Base-by-base conservation (phyloP, 345 rosid species). In the Pseudoturritis turrita region DNA sequence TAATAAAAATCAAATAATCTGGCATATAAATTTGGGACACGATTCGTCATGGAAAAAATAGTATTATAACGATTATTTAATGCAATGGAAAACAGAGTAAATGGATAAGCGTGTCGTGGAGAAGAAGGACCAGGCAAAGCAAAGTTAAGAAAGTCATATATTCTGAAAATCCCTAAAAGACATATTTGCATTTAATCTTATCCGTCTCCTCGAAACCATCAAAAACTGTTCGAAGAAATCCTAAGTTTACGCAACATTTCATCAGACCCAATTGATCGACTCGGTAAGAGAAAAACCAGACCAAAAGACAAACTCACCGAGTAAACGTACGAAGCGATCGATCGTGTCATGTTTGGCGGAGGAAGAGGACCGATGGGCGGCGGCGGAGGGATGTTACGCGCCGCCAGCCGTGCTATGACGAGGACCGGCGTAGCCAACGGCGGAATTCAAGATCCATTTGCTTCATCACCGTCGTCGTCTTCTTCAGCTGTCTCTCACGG, bases 371-470 rank as follows among this genome's bases (percentile, higher is more conserved):
- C 79, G 37, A 70, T 76, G 75, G 75, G 79, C 7, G 75, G 79
- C 61, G 90, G 92, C 4, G 87, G 88, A 35, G 84, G 88, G 62
- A 81, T 87, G 85, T 46, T 85, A 29, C 83, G 88, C 51, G 83
- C 83, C 13, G 80, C 74, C 10, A 80, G 91, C 0, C 79, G 88
- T 51, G 81, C 77, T 0, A 86, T 88, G 56, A 68, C 88, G 1
- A 80, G 89, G 22, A 65, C 79, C 3, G 71, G 75, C 3, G 79
- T 76, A 11, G 29, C 84, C 44, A 61, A 78, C 33, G 78, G 81
- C 0, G 85, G 82, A 51, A 59, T 85, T 15, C 88, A 82, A 41
- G 95, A 88, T 59, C 81, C 96, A 7, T 62, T 80, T 22, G 51
- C 82, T n/a, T 79, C 87, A 3, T 77, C 90, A 2, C 33, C 71